A percentile compares a stretch with the other conserved stretches of the same genome.
Conservation (phyloP, 345 rosid species). For the Eucalyptus cloeziana region DNA sequence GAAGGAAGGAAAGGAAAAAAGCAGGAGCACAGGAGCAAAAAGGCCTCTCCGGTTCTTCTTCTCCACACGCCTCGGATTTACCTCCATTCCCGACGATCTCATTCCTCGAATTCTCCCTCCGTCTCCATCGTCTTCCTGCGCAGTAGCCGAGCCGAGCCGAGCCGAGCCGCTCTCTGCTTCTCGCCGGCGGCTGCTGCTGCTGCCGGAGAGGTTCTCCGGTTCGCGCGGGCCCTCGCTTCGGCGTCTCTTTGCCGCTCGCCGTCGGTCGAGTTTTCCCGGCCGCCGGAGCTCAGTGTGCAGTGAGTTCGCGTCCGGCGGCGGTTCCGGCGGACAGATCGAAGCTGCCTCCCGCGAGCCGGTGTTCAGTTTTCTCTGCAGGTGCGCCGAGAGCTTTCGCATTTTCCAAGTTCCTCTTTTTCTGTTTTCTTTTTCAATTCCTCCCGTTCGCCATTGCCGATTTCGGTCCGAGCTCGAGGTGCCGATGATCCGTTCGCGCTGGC, state of each 20-base stretch:
- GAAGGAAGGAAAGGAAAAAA: not conserved
- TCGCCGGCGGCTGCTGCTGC: not conserved
- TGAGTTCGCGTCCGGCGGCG: not conserved
- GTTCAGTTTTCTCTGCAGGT: not conserved
- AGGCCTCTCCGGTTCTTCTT: conserved; percentile 2
- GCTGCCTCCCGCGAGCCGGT: not conserved
- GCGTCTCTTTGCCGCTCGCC: not conserved
- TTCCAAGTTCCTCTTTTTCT: not conserved
- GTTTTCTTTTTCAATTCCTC: not conserved
- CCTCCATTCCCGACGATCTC: not conserved
- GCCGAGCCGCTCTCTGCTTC: conserved; percentile 6
- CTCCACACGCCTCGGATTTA: conserved; percentile 29
- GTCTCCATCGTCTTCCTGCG: conserved; percentile 5
- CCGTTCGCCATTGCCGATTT: not conserved
- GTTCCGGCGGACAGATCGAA: not conserved
- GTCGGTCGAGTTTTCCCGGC: not conserved
- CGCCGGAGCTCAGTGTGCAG: not conserved
- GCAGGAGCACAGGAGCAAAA: not conserved
- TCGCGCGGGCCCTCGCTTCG: not conserved
- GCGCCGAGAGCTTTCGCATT: not conserved
- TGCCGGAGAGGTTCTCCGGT: not conserved
- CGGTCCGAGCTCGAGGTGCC: not conserved
- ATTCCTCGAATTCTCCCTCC: not conserved
- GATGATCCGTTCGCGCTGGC: not conserved
- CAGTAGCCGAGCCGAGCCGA: too few species aligned